Base-by-base conservation (phyloP, 1,284 basidiomycete species). In the Cystobasidiaceae sp. region DNA sequence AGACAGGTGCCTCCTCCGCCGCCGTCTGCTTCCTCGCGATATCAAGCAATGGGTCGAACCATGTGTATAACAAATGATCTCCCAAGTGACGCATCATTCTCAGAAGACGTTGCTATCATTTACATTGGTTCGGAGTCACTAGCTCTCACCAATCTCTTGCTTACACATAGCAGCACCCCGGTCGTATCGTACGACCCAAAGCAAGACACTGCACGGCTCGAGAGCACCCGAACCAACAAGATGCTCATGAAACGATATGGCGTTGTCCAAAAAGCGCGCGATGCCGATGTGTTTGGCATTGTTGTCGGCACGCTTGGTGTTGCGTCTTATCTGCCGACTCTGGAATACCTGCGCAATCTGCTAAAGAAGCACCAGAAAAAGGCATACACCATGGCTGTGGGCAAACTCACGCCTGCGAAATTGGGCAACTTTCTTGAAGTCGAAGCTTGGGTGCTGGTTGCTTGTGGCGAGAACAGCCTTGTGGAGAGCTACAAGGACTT, bases 391-490 rank as follows among this genome's bases (percentile, higher is more conserved):
- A 86, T 98, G 71, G 90, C 86, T 52, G 94, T 98, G 0, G 96
- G 96, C 32, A 93, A 97, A 77, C 82, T 97, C 62, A 97, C 92
- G 72, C 94, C 94, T 0, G 85, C 93, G 17, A 98, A 98, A 74
- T 81, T 99, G 33, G 94, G 88, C 11, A 98, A 98, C 75, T 97
- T 97, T 76, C 83, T 90, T 72, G 93, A 97, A 76, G 87, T 99
- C 55, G 94, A 97, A 74, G 93, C 92, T 73, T 98, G 93, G 73
- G 87, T 98, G 4, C 82, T 97, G 64, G 87, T 97, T 0, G 93
- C 93, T 0, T 98, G 94, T 77, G 87, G 88, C 0, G 94, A 98
- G 75, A 94, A 94, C 72, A 91, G 89, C 54, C 76, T 97, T 39
- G 83, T 96, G 33, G 55, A 66, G 30, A 37, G 32, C 1, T 32